phyloP scores from a whole-genome alignment of 176 grass and related monocot species.

The Aegilops longissima region DNA sequence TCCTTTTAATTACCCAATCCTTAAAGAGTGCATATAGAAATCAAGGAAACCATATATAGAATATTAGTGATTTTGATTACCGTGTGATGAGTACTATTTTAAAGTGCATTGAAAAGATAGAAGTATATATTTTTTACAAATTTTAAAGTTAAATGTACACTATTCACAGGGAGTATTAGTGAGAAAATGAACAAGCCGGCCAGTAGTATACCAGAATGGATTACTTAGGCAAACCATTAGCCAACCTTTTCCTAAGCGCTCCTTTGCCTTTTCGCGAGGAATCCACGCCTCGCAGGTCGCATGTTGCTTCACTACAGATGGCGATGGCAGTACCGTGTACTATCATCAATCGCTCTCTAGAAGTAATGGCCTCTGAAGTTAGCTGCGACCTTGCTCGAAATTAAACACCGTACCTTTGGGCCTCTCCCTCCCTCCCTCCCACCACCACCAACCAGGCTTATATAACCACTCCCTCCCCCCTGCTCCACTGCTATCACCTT shows the following conservation, averaged over 20 bases:
- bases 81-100: too few relatives aligned
- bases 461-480: conserved; percentile 36
- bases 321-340: not conserved
- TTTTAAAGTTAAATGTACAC: too few relatives aligned
- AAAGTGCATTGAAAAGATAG: too few relatives aligned
- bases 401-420: conserved; percentile 53
- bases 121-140: too few relatives aligned
- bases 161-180: not conserved
- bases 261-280: not conserved
- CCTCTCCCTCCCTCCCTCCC: not conserved
- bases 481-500: conserved; percentile 23
- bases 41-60: too few relatives aligned
- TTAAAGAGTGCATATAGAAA: too few relatives aligned
- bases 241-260: not conserved
- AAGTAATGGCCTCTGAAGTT: conserved; percentile 72
- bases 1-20: too few relatives aligned
- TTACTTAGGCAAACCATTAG: not conserved
- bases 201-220: not conserved
- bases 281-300: not conserved
- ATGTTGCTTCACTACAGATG: conserved; percentile 3
- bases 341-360: conserved; percentile 33
- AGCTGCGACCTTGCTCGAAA: conserved; percentile 40
- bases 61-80: too few relatives aligned
- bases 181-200: conserved; percentile 24
- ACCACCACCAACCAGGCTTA: conserved; percentile 36